Percentiles rank a stretch among this genome's conserved stretches.
These are phyloP conservation scores for Aspergillus sp. DNA, from an alignment of 2,329 filamentous ascomycete species.

Conservation along the genomic window DNA sequence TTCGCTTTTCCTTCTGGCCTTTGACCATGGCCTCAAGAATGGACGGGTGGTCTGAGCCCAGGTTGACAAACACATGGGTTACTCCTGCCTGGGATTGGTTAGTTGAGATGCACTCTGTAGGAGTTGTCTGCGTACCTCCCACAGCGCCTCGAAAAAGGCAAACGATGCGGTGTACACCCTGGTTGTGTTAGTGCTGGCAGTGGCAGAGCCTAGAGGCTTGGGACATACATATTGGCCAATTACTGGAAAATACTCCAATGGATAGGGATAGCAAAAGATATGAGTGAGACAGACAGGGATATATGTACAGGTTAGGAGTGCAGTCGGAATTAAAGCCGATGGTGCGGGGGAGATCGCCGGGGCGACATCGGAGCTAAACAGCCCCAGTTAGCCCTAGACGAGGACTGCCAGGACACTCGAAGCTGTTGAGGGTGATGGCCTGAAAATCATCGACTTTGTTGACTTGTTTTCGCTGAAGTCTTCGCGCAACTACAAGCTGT, in stretches of 20 bases:
- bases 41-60: conserved; percentile 55
- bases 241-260: too few species aligned
- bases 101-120: neutral
- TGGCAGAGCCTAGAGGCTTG: neutral
- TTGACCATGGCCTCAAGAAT: conserved; percentile 76
- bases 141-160: conserved; percentile 70
- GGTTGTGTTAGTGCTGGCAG: neutral
- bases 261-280: neutral
- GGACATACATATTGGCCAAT: neutral
- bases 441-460: conserved; percentile 9
- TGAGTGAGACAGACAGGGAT: neutral
- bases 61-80: conserved; percentile 44
- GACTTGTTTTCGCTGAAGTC: conserved; percentile 9
- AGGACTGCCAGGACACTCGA: conserved; percentile 8
- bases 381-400: neutral
- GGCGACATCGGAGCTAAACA: too few species aligned
- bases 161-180: conserved; percentile 58
- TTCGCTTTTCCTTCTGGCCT: conserved; percentile 57
- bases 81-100: conserved; percentile 35
- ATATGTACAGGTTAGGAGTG: neutral
- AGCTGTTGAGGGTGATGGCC: conserved; percentile 6
- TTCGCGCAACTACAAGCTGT: conserved; percentile 5
- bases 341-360: neutral
- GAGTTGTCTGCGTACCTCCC: conserved; percentile 50
- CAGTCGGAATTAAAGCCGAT: neutral